phyloP scores from a whole-genome alignment of 768 basidiomycete species.

The Lyophyllum shimeji region DNA sequence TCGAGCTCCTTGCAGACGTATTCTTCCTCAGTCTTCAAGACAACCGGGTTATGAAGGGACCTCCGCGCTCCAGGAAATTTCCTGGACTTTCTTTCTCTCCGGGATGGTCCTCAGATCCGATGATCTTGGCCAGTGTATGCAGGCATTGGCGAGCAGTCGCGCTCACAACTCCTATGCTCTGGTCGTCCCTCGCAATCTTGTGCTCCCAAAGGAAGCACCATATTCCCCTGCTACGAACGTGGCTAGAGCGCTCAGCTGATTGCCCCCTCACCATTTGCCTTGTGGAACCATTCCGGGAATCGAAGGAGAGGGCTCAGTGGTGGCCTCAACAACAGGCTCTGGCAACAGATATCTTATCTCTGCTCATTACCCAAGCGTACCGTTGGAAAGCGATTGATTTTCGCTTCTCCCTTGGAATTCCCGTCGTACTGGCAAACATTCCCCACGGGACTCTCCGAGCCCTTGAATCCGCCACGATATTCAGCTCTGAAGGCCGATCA shows the following conservation, averaged over 20 bases:
- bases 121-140: constrained; percentile 10
- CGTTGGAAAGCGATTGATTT: constrained; percentile 14
- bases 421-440: background rate
- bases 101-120: constrained; percentile 6
- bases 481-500: background rate
- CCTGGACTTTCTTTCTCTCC: constrained; percentile 2
- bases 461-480: constrained; percentile 4
- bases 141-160: constrained; percentile 5
- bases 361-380: constrained; percentile 3
- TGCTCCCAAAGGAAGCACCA: background rate
- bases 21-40: background rate
- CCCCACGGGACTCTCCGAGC: background rate
- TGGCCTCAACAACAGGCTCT: background rate
- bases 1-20: constrained; percentile 8
- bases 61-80: background rate
- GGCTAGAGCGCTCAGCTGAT: constrained; percentile 3
- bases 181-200: constrained; percentile 8
- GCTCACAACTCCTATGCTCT: constrained; percentile 7
- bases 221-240: constrained; percentile 1
- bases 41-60: background rate
- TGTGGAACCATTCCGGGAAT: background rate
- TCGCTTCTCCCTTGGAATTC: background rate
- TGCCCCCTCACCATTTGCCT: constrained; percentile 8
- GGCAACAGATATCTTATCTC: constrained; percentile 3
- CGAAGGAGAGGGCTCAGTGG: background rate